These are phyloP conservation scores for Massariosphaeria phaeospora DNA, from an alignment of 495 filamentous ascomycete genomes.

Conservation along the genomic window DNA sequence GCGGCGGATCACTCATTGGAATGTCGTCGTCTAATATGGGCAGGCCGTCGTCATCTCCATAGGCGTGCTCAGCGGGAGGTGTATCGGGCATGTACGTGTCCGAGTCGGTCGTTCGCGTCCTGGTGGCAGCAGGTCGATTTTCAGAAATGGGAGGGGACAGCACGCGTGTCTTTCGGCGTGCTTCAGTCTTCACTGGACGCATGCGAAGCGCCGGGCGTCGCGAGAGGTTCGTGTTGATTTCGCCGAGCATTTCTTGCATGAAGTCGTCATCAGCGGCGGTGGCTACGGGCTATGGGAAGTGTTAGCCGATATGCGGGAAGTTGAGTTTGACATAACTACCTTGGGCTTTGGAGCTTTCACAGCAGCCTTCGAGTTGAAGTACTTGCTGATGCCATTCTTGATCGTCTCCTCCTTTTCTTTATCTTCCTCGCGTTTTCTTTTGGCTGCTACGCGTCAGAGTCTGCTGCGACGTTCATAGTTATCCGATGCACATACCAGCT, in stretches of 20 bases:
- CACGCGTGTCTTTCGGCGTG: conserved; percentile 70
- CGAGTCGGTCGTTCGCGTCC: conserved; percentile 45
- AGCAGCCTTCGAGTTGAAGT: conserved; percentile 73
- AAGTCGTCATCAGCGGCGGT: conserved; percentile 86
- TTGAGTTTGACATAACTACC: no score
- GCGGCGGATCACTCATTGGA: conserved; percentile 74
- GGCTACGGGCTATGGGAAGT: conserved; percentile 41
- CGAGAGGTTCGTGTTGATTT: conserved; percentile 80
- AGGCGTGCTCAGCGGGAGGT: conserved; percentile 40
- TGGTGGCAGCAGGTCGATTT: conserved; percentile 23
- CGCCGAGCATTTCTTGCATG: conserved; percentile 74
- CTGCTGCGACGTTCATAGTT: background rate
- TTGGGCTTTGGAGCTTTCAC: conserved; percentile 71
- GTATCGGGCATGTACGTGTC: conserved; percentile 46
- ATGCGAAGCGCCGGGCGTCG: conserved; percentile 50
- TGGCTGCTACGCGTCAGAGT: conserved; percentile 48
- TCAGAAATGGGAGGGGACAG: conserved; percentile 67
- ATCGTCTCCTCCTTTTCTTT: conserved; percentile 77
- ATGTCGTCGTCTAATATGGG: conserved; percentile 56
- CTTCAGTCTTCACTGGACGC: conserved; percentile 64
- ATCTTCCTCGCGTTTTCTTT: conserved; percentile 87
- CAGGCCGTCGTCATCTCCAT: conserved; percentile 56
- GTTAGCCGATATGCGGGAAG: no score
- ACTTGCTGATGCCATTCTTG: conserved; percentile 87
- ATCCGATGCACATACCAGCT: conserved; percentile 44